These are phyloP conservation scores for Aspergillus pseudoglaucus DNA, from an alignment of 2,329 filamentous ascomycete species.

Conservation along the genomic window DNA sequence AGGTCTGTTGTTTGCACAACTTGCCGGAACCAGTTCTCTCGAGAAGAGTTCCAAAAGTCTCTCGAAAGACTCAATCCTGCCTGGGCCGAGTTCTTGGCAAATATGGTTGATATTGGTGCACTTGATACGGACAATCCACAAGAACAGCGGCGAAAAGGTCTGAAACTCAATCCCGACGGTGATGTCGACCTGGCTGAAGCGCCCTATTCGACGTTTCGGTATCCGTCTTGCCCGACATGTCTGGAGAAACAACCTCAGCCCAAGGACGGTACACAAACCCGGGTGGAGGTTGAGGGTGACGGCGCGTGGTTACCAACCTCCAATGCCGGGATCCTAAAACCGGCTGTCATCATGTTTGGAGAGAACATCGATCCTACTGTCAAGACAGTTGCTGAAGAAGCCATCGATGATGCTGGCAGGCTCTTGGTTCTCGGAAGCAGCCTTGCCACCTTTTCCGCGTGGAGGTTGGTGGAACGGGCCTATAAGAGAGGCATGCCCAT, in stretches of 20 bases:
- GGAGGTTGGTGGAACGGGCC: constrained; percentile 78
- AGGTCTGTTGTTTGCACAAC: constrained; percentile 72
- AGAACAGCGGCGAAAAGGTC: constrained; percentile 59
- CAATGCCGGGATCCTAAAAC: constrained; percentile 77
- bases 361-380: constrained; percentile 68
- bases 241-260: constrained; percentile 55
- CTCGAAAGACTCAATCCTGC: constrained; percentile 74
- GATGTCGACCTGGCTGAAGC: constrained; percentile 86
- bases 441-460: constrained; percentile 90
- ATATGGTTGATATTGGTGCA: constrained; percentile 67
- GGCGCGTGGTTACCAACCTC: constrained; percentile 67
- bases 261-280: constrained; percentile 49
- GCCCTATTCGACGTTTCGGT: constrained; percentile 82
- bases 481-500: constrained; percentile 78
- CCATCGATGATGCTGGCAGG: constrained; percentile 68
- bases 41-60: constrained; percentile 67
- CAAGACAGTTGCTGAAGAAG: constrained; percentile 70
- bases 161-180: constrained; percentile 87
- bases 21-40: constrained; percentile 65
- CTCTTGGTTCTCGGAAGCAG: constrained; percentile 81
- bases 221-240: constrained; percentile 82
- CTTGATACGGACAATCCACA: constrained; percentile 70
- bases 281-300: constrained; percentile 66
- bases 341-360: constrained; percentile 93
- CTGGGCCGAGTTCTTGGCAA: constrained; percentile 70